These are phyloP conservation scores for Dothistroma pini DNA, from an alignment of 2,329 filamentous ascomycete species.

Conservation along the genomic window DNA sequence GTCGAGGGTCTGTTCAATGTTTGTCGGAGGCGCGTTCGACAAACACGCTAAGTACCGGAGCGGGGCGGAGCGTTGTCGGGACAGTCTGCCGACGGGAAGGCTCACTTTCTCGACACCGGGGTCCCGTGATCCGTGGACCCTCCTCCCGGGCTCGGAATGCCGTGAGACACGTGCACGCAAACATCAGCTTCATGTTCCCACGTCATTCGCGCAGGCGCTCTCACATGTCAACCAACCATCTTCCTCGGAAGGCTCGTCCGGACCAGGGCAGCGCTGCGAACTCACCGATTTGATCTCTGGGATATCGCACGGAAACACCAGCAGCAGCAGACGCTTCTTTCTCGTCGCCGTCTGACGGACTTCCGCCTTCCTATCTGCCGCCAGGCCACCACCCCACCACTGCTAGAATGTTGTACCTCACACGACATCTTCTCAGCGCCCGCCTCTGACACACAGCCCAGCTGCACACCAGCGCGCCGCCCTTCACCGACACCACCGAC, in stretches of 20 bases:
- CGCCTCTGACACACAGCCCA: constrained; percentile 26
- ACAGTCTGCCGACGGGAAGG: too few species aligned
- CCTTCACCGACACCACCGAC: neutral
- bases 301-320: neutral
- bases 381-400: neutral
- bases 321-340: neutral
- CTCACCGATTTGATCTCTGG: neutral
- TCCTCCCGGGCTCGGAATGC: neutral
- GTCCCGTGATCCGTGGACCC: too few species aligned
- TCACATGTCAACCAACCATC: constrained; percentile 3
- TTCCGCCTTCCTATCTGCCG: neutral
- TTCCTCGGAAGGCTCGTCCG: neutral
- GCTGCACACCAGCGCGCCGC: too few species aligned
- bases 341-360: neutral
- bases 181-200: too few species aligned
- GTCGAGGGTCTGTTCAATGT: neutral
- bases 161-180: neutral
- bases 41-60: too few species aligned
- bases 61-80: too few species aligned
- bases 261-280: neutral
- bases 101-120: too few species aligned
- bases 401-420: constrained; percentile 1
- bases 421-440: neutral
- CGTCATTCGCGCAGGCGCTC: neutral
- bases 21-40: neutral